A percentile compares a stretch with the other conserved stretches of the same genome.
These are phyloP conservation scores for Colletotrichum eremochloae DNA, from an alignment of 2,329 filamentous ascomycete species.

Conservation along the genomic window DNA sequence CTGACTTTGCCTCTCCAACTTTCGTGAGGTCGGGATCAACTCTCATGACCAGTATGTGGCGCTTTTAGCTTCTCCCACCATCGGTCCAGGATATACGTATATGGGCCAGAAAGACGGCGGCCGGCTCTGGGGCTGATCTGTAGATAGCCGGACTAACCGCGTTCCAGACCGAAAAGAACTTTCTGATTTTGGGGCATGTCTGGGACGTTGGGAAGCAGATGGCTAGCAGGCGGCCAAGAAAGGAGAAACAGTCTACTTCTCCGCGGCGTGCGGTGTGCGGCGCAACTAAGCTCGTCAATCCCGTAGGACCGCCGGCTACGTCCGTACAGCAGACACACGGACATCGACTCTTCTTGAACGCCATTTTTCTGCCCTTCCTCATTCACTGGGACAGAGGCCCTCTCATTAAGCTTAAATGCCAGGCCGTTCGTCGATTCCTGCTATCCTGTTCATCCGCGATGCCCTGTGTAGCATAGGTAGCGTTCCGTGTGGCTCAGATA, in stretches of 20 bases:
- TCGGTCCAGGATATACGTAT: not conserved
- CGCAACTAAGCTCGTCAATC: not conserved
- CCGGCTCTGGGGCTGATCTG: constrained; percentile 27
- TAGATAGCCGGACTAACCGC: constrained; percentile 3
- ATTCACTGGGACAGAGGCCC: constrained; percentile 1
- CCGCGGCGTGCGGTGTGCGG: constrained; percentile 30
- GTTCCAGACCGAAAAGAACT: constrained; percentile 17
- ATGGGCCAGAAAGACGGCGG: not conserved
- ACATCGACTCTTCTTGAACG: not conserved
- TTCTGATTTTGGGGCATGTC: constrained; percentile 5
- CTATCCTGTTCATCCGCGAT: constrained; percentile 24
- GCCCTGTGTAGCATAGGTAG: constrained; percentile 26
- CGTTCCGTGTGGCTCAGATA: constrained; percentile 27
- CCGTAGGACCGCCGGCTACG: not conserved
- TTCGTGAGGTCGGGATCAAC: not conserved
- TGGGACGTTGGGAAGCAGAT: constrained; percentile 17
- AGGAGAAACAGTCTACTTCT: constrained; percentile 3
- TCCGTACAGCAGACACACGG: not conserved
- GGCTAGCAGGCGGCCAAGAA: constrained; percentile 17
- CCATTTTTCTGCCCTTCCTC: constrained; percentile 4
- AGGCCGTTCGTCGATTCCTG: constrained; percentile 9
- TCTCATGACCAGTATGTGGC: not conserved
- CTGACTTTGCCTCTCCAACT: not conserved
- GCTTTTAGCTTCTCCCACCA: not conserved
- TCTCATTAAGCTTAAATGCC: constrained; percentile 40